Percentiles rank a stretch among this genome's conserved stretches.
phyloP scores from a whole-genome alignment of 164 flowering plant species.

The Litsea cubeba region DNA sequence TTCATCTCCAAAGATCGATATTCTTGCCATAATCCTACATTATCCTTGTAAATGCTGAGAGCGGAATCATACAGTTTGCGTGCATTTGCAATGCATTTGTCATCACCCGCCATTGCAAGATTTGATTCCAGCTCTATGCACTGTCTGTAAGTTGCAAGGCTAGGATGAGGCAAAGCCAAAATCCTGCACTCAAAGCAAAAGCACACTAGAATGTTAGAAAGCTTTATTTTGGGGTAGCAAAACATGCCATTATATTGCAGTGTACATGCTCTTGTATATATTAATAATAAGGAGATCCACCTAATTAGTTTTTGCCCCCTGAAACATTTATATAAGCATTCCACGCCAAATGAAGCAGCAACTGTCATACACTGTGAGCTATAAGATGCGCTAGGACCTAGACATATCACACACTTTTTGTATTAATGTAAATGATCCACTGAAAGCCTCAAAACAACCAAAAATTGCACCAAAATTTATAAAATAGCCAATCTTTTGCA shows the following conservation, averaged over 20 bases:
- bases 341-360: no score
- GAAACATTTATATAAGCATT: no score
- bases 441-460: no score
- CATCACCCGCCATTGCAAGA: constrained; percentile 59
- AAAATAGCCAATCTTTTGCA: no score
- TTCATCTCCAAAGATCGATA: constrained; percentile 67
- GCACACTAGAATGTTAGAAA: not conserved
- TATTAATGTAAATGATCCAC: no score
- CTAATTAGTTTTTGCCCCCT: no score
- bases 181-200: constrained; percentile 39
- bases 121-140: constrained; percentile 80
- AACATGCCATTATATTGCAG: not conserved
- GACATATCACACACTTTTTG: no score
- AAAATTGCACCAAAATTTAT: no score
- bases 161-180: constrained; percentile 71
- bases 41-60: constrained; percentile 53
- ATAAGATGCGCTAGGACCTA: no score
- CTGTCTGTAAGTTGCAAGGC: constrained; percentile 46
- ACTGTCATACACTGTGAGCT: no score
- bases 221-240: not conserved
- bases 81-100: constrained; percentile 52
- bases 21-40: constrained; percentile 64
- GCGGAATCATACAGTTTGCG: constrained; percentile 77
- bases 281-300: no score
- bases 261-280: not conserved